Base-by-base conservation (phyloP, 2,329 filamentous ascomycete species). In the Dactylellina drechsleri region DNA sequence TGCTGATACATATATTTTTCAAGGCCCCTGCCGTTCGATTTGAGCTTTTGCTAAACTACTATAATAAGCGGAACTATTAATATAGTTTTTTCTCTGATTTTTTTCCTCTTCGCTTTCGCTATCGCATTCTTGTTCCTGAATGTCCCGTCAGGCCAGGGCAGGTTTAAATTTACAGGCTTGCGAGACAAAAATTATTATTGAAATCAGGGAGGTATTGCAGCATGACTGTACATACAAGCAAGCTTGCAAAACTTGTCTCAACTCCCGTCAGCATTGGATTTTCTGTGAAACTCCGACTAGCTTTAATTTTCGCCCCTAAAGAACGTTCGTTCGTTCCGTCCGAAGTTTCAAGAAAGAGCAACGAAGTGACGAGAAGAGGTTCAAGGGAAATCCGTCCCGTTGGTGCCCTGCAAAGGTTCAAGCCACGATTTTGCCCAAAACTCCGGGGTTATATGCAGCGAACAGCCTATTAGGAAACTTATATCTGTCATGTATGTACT, bases 11-110 rank as follows among this genome's bases (percentile, higher is more conserved):
- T 36, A 23, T 2, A 23, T 23, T 23, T 28, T 28, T 36, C 31
- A 36, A 36, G 31, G 6, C 31, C 31, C 31, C 31, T 36, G 31
- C 31, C 6, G 31, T 36, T 70, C 26, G 52, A 70, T 62, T 60
- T 60, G 18, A 13, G 7, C 16, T 57, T 49, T 60, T 60, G 57
- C 49, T 13, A 20, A 61, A 23, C 26, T 28, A 20, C 31, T 65
- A 71, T 71, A 71, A 45, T 59, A 65, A 52, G 20, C 53, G 43
- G 66, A 40, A 53, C 36, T 71, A 71, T 71, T 71, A 71, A 71
- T 61, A 28, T 71, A 23, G 26, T 23, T 40, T 53, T 53, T 36
- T 49, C 23, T 36, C 2, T 36, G 28, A 36, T 36, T 36, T 36
- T 56, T 41, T 41, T 56, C 2, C 12, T 12, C 23, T 50, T 62